Evolutionary conservation across 179 eudicot genomes (phyloP).

Genomic region (Vitellaria paradoxa): DNA sequence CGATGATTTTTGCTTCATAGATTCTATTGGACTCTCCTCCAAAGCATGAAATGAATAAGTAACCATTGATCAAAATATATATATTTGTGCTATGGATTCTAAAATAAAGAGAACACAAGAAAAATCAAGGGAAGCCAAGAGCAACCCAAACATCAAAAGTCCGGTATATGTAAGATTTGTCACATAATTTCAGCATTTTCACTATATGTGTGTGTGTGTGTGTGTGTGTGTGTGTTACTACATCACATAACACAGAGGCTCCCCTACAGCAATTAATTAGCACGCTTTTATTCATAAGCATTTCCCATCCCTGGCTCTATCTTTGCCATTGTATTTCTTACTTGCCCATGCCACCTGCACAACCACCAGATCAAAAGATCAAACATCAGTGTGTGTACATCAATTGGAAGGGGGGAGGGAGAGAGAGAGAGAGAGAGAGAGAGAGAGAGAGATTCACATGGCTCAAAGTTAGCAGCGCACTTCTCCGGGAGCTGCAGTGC

Average conservation of each 20-base stretch:
- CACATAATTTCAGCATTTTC: not conserved
- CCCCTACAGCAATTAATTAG: not conserved
- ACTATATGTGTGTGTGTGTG: too few species aligned
- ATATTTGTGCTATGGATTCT: not conserved
- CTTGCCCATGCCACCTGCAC: slow-evolving; percentile 24
- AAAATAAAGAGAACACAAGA: not conserved
- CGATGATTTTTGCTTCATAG: too few species aligned
- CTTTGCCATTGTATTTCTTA: not conserved
- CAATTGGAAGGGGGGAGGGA: not conserved
- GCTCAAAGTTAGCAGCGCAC: slow-evolving; percentile 72
- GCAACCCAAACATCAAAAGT: not conserved
- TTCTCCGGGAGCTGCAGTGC: slow-evolving; percentile 87
- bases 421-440: slow-evolving; percentile 10
- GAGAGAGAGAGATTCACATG: slow-evolving; percentile 42
- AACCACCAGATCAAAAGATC: not conserved
- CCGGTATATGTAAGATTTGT: not conserved
- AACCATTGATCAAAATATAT: not conserved
- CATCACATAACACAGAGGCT: not conserved
- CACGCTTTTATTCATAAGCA: not conserved
- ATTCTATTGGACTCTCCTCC: too few species aligned
- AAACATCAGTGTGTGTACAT: not conserved
- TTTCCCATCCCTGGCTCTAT: not conserved
- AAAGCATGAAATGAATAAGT: too few species aligned
- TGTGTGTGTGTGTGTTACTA: too few species aligned
- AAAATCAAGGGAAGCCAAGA: not conserved